Conservation (phyloP, 495 filamentous ascomycete genomes). For the Viridothelium virens region DNA sequence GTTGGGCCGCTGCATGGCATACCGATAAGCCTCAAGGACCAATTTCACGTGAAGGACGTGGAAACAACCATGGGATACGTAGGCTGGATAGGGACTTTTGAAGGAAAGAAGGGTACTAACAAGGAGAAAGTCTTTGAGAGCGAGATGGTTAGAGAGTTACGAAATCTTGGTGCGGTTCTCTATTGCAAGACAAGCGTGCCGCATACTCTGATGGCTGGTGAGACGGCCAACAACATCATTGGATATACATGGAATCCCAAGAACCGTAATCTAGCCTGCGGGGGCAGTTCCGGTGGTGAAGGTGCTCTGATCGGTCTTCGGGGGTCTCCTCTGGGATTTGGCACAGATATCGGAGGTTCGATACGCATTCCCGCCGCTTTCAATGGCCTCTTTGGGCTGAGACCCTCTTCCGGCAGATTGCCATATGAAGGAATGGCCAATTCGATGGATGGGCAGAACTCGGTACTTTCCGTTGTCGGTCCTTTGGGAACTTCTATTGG, state of each 20-base stretch:
- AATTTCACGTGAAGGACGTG: slow-evolving; percentile 58
- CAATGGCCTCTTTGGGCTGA: slow-evolving; percentile 41
- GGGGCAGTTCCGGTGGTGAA: slow-evolving; percentile 34
- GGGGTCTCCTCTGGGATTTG: slow-evolving; percentile 35
- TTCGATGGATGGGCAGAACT: slow-evolving; percentile 53
- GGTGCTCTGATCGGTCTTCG: slow-evolving; percentile 34
- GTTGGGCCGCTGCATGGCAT: slow-evolving; percentile 55
- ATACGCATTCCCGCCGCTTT: slow-evolving; percentile 46
- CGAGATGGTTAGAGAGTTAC: slow-evolving; percentile 41
- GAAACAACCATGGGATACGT: slow-evolving; percentile 57
- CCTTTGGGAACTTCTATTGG: slow-evolving; percentile 45
- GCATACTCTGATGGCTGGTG: slow-evolving; percentile 52
- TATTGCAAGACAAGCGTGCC: slow-evolving; percentile 62
- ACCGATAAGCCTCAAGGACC: slow-evolving; percentile 61
- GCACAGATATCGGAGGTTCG: slow-evolving; percentile 42
- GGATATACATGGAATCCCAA: slow-evolving; percentile 36
- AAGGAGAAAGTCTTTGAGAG: slow-evolving; percentile 33
- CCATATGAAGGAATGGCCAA: slow-evolving; percentile 47
- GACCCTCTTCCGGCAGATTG: slow-evolving; percentile 39
- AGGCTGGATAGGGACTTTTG: slow-evolving; percentile 38
- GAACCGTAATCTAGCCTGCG: slow-evolving; percentile 32
- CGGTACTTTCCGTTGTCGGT: slow-evolving; percentile 51
- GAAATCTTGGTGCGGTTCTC: slow-evolving; percentile 52
- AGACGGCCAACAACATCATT: slow-evolving; percentile 48
- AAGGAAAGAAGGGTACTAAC: slow-evolving; percentile 30